Conservation (phyloP, 1,284 basidiomycete species). For the Austroboletus novae-zelandiae region DNA sequence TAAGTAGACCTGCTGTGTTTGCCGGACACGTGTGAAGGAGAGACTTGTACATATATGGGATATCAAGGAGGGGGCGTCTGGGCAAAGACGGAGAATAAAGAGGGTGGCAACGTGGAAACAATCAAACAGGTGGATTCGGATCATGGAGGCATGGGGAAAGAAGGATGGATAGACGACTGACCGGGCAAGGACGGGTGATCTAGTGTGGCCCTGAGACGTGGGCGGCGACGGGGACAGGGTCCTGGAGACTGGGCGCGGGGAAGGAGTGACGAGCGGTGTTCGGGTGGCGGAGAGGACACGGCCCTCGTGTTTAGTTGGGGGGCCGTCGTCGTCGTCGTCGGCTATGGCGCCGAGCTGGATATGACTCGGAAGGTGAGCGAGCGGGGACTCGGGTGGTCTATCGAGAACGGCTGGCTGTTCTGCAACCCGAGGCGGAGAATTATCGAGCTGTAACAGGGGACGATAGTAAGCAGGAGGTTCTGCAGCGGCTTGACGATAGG, state of each 20-base stretch:
- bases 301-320: conserved; percentile 31
- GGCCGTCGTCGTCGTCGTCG: conserved; percentile 20
- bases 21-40: conserved; percentile 18
- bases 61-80: conserved; percentile 1
- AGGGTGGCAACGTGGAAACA: conserved; percentile 14
- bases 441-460: conserved; percentile 31
- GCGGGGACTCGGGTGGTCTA: conserved; percentile 8
- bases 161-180: conserved; percentile 16
- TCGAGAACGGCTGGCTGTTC: conserved; percentile 13
- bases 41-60: conserved; percentile 15
- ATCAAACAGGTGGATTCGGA: conserved; percentile 1
- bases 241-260: conserved; percentile 9
- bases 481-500: conserved; percentile 14
- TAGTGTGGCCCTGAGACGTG: conserved; percentile 24
- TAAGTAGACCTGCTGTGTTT: not conserved
- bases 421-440: conserved; percentile 23
- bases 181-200: conserved; percentile 32
- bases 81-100: conserved; percentile 11
- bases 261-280: conserved; percentile 9
- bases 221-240: conserved; percentile 16
- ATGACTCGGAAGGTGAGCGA: conserved; percentile 7
- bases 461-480: conserved; percentile 22
- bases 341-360: conserved; percentile 8
- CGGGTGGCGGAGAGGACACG: conserved; percentile 15
- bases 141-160: conserved; percentile 4